phyloP scores from a whole-genome alignment of 208 protist genomes.

The Trypanosoma brucei region DNA sequence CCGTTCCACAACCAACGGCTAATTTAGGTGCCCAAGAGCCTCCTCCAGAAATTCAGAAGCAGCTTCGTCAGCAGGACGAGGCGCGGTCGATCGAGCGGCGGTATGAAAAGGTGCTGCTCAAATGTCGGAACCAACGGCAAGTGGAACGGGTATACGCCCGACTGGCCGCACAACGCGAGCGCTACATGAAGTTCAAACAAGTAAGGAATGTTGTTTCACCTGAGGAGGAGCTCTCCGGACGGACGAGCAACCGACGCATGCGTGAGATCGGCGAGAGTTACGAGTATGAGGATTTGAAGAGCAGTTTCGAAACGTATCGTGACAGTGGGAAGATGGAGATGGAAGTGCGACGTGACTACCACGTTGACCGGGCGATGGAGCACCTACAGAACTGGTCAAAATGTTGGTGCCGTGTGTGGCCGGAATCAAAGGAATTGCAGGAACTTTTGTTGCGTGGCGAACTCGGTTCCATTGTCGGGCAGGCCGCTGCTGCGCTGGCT shows the following conservation, averaged over 20 bases:
- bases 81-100: slow-evolving; percentile 27
- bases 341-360: slow-evolving; percentile 48
- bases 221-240: slow-evolving; percentile 45
- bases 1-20: slow-evolving; percentile 21
- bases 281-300: slow-evolving; percentile 44
- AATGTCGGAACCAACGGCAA: slow-evolving; percentile 35
- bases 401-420: slow-evolving; percentile 52
- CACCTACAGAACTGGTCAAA: slow-evolving; percentile 65
- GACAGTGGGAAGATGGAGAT: slow-evolving; percentile 60
- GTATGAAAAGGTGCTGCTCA: slow-evolving; percentile 36
- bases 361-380: slow-evolving; percentile 57
- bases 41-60: slow-evolving; percentile 25
- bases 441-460: slow-evolving; percentile 19
- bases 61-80: slow-evolving; percentile 23
- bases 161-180: slow-evolving; percentile 35
- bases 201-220: slow-evolving; percentile 26
- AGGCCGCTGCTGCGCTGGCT: slow-evolving; percentile 55
- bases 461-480: slow-evolving; percentile 43
- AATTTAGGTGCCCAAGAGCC: slow-evolving; percentile 15
- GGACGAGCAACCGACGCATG: slow-evolving; percentile 37
- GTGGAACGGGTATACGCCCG: slow-evolving; percentile 56
- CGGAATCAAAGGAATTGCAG: slow-evolving; percentile 30
- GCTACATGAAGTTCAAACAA: slow-evolving; percentile 40
- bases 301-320: slow-evolving; percentile 54
- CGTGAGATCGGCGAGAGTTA: slow-evolving; percentile 35